Conservation (phyloP, 495 filamentous ascomycete species). For the Lineolata rhizophorae region DNA sequence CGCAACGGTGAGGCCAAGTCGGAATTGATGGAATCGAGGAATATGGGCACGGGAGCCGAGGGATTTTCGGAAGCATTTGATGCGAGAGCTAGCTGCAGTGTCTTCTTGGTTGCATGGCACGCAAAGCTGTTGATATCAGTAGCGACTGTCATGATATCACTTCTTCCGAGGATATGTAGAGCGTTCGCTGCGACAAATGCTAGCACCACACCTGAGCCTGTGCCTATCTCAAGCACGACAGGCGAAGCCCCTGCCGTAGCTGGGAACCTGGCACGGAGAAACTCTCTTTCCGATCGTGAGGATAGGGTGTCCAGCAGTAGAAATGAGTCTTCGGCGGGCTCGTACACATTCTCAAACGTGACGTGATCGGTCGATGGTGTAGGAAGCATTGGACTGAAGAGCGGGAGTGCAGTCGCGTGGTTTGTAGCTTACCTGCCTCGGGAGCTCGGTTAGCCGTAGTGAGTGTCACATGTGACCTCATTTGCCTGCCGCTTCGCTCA, state of each 20-base stretch:
- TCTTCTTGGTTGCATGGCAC: constrained; percentile 42
- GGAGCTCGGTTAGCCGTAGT: too few species aligned
- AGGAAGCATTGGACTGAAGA: too few species aligned
- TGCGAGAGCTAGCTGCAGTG: constrained; percentile 31
- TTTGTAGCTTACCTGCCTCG: too few species aligned
- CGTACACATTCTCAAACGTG: constrained; percentile 65
- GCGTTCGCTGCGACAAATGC: constrained; percentile 69
- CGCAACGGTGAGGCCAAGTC: constrained; percentile 42
- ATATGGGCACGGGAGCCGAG: constrained; percentile 10
- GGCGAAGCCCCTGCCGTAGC: constrained; percentile 21
- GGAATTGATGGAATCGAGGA: constrained; percentile 38
- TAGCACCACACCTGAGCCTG: constrained; percentile 77
- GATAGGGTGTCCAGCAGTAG: constrained; percentile 86
- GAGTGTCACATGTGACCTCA: too few species aligned
- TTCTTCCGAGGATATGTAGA: constrained; percentile 43
- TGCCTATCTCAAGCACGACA: constrained; percentile 65
- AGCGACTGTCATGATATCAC: constrained; percentile 45
- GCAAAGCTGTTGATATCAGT: constrained; percentile 69
- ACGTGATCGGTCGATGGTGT: constrained; percentile 86
- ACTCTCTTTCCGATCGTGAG: constrained; percentile 43
- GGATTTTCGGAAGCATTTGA: constrained; percentile 2
- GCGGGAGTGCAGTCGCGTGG: too few species aligned
- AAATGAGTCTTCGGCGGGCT: constrained; percentile 87
- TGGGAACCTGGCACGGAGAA: constrained; percentile 42
- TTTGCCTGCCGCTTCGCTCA: too few species aligned